A percentile compares a stretch with the other conserved stretches of the same genome.
phyloP scores from a whole-genome alignment of 1,284 basidiomycete genomes.

The Rugosomyces carneus region DNA sequence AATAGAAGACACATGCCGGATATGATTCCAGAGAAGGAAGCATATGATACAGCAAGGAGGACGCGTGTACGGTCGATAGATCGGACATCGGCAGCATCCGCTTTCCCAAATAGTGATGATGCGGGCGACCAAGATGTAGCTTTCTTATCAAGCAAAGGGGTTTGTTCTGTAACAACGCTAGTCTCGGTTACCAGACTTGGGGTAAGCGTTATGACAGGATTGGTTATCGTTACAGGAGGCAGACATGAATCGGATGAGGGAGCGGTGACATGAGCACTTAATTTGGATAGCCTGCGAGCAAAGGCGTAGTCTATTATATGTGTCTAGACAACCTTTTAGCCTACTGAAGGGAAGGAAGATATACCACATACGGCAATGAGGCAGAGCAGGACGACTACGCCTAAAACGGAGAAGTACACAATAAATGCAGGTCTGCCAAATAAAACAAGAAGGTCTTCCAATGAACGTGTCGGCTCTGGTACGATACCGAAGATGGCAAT shows the following conservation, averaged over 20 bases:
- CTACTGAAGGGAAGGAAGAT: neutral
- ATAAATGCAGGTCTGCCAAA: conserved; percentile 80
- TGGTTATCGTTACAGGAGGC: conserved; percentile 18
- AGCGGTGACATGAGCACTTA: conserved; percentile 5
- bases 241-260: conserved; percentile 14
- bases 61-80: conserved; percentile 49
- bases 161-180: conserved; percentile 43
- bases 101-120: conserved; percentile 21
- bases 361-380: conserved; percentile 55
- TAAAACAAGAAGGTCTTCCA: conserved; percentile 80
- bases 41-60: conserved; percentile 80
- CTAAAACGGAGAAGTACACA: conserved; percentile 74
- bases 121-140: conserved; percentile 21
- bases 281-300: conserved; percentile 19
- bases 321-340: conserved; percentile 33
- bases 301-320: conserved; percentile 51
- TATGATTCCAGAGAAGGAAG: conserved; percentile 86
- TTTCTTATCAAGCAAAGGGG: conserved; percentile 54
- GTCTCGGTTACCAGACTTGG: conserved; percentile 29
- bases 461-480: conserved; percentile 82
- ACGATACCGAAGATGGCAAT: conserved; percentile 93
- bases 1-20: conserved; percentile 92
- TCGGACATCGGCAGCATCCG: conserved; percentile 18
- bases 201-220: conserved; percentile 28
- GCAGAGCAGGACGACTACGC: conserved; percentile 53